phyloP scores from a whole-genome alignment of 345 rosid genomes.

The Rhodamnia argentea region DNA sequence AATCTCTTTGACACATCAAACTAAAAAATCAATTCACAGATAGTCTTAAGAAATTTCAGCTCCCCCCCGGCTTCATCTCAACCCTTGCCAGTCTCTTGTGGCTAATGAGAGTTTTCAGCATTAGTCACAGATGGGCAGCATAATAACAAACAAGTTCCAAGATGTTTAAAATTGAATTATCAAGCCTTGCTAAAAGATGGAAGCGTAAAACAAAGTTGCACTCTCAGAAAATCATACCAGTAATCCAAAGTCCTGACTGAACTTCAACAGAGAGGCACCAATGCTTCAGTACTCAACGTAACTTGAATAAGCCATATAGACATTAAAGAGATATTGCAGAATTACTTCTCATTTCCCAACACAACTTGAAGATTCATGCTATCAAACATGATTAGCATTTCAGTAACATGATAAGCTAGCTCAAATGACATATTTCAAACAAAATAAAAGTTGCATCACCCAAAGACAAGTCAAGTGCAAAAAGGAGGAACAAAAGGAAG shows the following conservation, averaged over 20 bases:
- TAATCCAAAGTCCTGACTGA: neutral
- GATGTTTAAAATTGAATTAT: neutral
- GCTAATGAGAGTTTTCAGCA: neutral
- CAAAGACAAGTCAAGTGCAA: neutral
- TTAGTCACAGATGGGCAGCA: neutral
- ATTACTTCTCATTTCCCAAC: neutral
- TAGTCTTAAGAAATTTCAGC: neutral
- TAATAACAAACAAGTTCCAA: neutral
- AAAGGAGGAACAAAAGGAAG: neutral
- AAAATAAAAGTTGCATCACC: neutral
- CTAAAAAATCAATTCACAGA: neutral
- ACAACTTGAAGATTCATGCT: neutral
- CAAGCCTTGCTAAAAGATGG: neutral
- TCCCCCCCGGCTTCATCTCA: neutral
- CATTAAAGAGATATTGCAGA: neutral
- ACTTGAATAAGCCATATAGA: neutral
- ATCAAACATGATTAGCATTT: neutral
- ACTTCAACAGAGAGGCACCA: neutral
- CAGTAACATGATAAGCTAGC: neutral
- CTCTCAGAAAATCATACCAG: neutral
- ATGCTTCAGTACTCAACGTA: neutral
- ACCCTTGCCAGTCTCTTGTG: neutral
- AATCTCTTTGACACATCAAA: neutral
- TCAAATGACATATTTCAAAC: neutral
- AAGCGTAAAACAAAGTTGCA: neutral